A percentile compares a stretch with the other conserved stretches of the same genome.
phyloP scores from a whole-genome alignment of 257 asterid genomes.

The Echium plantagineum region DNA sequence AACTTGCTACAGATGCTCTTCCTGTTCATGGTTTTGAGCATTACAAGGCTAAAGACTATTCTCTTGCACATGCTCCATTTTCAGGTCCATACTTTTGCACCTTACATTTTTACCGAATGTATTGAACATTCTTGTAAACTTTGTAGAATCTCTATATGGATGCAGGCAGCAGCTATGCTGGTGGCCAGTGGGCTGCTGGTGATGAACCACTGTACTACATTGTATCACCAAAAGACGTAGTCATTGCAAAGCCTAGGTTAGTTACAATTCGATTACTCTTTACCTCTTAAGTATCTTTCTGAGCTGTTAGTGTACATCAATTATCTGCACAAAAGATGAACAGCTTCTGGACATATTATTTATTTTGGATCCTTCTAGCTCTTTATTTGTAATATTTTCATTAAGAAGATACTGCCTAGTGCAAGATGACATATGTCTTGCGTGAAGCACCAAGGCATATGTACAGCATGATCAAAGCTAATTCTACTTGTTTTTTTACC shows the following conservation, averaged over 20 bases:
- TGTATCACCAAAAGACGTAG: conserved; percentile 97
- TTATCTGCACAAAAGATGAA: not conserved
- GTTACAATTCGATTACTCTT: conserved; percentile 15
- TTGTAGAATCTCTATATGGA: conserved; percentile 6
- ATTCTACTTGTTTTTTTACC: too few relatives aligned
- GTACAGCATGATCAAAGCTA: too few relatives aligned
- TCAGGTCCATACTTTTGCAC: conserved; percentile 44
- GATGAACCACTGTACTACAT: conserved; percentile 89
- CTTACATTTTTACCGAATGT: conserved; percentile 2
- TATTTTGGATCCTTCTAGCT: too few relatives aligned
- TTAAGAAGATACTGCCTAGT: too few relatives aligned
- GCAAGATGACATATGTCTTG: too few relatives aligned
- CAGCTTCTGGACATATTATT: too few relatives aligned
- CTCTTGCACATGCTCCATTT: conserved; percentile 93
- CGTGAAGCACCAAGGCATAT: too few relatives aligned
- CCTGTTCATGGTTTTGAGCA: conserved; percentile 95
- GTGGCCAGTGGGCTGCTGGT: conserved; percentile 99
- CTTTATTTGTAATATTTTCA: too few relatives aligned
- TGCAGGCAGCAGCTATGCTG: conserved; percentile 90
- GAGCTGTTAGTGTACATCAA: not conserved
- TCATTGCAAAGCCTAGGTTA: conserved; percentile 97
- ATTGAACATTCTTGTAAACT: not conserved
- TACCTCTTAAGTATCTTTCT: conserved; percentile 10
- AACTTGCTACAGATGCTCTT: conserved; percentile 92
- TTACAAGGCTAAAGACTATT: conserved; percentile 96